Percentiles rank a stretch among this genome's conserved stretches.
Conservation (phyloP, 2,329 filamentous ascomycete species). For the Penicillium freii region DNA sequence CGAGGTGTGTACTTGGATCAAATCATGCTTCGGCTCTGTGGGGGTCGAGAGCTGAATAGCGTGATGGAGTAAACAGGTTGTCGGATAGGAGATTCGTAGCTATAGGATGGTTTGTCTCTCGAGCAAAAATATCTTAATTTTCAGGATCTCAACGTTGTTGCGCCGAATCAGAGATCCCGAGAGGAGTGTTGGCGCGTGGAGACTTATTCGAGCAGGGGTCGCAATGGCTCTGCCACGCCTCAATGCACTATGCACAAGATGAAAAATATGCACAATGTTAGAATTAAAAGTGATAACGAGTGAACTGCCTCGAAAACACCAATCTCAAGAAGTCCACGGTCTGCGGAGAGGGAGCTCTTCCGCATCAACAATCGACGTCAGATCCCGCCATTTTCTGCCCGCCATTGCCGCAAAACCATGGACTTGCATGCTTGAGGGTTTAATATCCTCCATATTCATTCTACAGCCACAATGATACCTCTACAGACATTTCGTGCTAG, state of each 20-base stretch:
- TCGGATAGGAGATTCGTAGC: background rate
- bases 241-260: background rate
- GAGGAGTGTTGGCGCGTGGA: background rate
- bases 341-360: constrained; percentile 23
- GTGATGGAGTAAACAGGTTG: background rate
- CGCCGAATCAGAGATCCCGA: background rate
- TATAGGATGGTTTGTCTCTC: background rate
- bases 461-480: constrained; percentile 18
- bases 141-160: background rate
- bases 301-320: background rate
- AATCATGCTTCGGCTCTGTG: constrained; percentile 21
- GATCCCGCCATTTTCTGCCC: constrained; percentile 15
- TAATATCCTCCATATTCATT: constrained; percentile 3
- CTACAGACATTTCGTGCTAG: constrained; percentile 17
- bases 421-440: constrained; percentile 4
- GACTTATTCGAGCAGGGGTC: background rate
- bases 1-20: constrained; percentile 9
- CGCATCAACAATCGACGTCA: constrained; percentile 31
- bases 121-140: background rate
- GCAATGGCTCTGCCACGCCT: background rate
- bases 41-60: background rate
- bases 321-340: constrained; percentile 6
- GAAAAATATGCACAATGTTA: background rate
- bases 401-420: constrained; percentile 3
- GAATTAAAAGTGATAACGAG: background rate